Base-by-base conservation (phyloP, 805 yeast genomes). In the Ogataea saltuana region DNA sequence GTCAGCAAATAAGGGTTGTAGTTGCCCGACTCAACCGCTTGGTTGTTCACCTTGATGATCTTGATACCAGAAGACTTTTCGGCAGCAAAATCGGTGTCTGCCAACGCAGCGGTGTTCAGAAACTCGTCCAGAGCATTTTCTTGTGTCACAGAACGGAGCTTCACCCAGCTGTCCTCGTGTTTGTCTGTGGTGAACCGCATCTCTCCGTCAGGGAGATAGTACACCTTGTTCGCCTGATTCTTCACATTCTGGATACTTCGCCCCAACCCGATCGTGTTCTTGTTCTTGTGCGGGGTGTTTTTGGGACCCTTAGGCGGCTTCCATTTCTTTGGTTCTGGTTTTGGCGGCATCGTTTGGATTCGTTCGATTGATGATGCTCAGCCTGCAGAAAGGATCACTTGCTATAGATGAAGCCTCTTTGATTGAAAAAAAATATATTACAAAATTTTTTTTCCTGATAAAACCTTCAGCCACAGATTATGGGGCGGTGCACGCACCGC, bases 1-100 rank as follows among this genome's bases (percentile, higher is more conserved):
- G 83, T 75, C 45, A 90, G 69, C 35, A 88, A 58, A 48, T 76
- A 80, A 7, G 82, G 85, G 54, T 80, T 79, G 15, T 56, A 58
- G 29, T 64, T 60, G 34, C 73, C 73, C 4, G 58, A 51, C 41
- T 85, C 88, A 51, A 91, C 83, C 51, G 90, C 85, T 56, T 83
- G 85, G 44, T 58, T 60, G 41, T 86, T 88, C 46, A 86, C 82
- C 59, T 83, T 80, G 54, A 93, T 83, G 55, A 93, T 88, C 56
- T 84, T 85, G 46, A 93, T 90, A 53, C 84, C 87, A 34, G 84
- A 81, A 45, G 81, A 75, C 59, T 84, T 81, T 53, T 91, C 97
- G 3, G 98, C 97, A 7, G 96, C 82, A 68, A 93, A 93, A 68
- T 93, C 98, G 16, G 91, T 89, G 60, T 89, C 96, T 2, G 97